phyloP scores from a whole-genome alignment of 805 yeast species.

The Yarrowia sp. region DNA sequence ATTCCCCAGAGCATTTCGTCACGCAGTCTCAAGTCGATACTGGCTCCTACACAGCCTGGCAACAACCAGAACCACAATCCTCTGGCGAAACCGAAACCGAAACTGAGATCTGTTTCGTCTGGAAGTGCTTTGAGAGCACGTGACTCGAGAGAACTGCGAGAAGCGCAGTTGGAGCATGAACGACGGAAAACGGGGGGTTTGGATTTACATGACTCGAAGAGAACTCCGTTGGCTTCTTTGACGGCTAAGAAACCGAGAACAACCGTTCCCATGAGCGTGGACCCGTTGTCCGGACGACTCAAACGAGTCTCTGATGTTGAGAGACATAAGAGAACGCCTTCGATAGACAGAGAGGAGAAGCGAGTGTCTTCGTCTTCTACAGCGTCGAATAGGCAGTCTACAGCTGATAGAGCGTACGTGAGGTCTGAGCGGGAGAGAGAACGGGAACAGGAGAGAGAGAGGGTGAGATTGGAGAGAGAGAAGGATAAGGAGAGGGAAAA shows the following conservation, averaged over 20 bases:
- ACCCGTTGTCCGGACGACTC: constrained; percentile 22
- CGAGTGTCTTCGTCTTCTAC: neutral
- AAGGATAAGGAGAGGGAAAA: neutral
- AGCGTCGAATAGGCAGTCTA: neutral
- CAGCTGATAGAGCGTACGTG: neutral
- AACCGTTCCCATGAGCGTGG: constrained; percentile 15
- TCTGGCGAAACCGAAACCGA: neutral
- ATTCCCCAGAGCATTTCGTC: constrained; percentile 21
- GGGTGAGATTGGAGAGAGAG: neutral
- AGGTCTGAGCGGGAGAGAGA: neutral
- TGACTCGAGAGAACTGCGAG: neutral
- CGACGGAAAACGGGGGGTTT: constrained; percentile 8
- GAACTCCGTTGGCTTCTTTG: neutral
- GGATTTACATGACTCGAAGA: neutral
- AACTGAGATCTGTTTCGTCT: neutral
- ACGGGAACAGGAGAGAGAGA: constrained; percentile 8
- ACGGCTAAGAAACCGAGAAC: constrained; percentile 8
- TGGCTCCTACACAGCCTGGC: neutral
- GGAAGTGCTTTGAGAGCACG: constrained; percentile 1
- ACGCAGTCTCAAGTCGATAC: constrained; percentile 6
- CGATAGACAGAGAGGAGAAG: neutral
- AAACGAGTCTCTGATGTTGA: constrained; percentile 7
- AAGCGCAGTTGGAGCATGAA: constrained; percentile 3
- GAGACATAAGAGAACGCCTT: neutral
- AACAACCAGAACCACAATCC: constrained; percentile 21